phyloP scores from a whole-genome alignment of 2,329 filamentous ascomycete genomes.

The Botryotinia narcissicola region DNA sequence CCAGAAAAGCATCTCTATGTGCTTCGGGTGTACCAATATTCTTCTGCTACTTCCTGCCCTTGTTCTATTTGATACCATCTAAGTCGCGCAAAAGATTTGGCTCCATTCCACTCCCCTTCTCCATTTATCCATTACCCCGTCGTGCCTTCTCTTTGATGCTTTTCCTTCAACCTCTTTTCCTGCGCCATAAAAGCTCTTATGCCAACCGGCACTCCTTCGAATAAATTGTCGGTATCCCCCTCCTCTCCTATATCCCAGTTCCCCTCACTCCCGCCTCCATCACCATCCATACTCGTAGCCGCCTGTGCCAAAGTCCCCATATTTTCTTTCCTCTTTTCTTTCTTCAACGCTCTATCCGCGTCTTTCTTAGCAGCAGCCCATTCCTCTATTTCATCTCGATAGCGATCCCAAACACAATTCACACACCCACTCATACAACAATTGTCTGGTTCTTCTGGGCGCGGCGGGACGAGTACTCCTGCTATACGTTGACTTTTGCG shows the following conservation, averaged over 20 bases:
- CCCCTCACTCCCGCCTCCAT: conserved; percentile 70
- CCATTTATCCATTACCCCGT: conserved; percentile 11
- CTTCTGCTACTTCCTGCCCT: background rate
- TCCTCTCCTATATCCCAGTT: conserved; percentile 55
- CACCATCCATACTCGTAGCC: conserved; percentile 71
- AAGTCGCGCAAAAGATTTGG: background rate
- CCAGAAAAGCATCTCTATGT: background rate
- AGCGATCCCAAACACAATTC: conserved; percentile 94
- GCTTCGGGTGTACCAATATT: background rate
- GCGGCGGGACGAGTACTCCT: conserved; percentile 78
- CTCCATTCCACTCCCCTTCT: background rate
- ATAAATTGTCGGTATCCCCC: conserved; percentile 60
- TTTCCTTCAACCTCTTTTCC: conserved; percentile 84
- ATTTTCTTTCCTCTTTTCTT: conserved; percentile 38
- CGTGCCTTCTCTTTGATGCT: conserved; percentile 57
- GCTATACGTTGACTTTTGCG: conserved; percentile 64
- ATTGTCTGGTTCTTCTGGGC: conserved; percentile 88
- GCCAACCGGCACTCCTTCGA: conserved; percentile 80
- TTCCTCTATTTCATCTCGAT: conserved; percentile 86
- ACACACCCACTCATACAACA: conserved; percentile 99
- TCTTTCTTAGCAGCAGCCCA: conserved; percentile 64
- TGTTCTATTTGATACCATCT: background rate
- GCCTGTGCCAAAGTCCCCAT: conserved; percentile 17
- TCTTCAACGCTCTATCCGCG: conserved; percentile 30
- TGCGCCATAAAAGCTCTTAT: conserved; percentile 97